Conservation (phyloP, 495 filamentous ascomycete species). For the Chaetomium fimeti region DNA sequence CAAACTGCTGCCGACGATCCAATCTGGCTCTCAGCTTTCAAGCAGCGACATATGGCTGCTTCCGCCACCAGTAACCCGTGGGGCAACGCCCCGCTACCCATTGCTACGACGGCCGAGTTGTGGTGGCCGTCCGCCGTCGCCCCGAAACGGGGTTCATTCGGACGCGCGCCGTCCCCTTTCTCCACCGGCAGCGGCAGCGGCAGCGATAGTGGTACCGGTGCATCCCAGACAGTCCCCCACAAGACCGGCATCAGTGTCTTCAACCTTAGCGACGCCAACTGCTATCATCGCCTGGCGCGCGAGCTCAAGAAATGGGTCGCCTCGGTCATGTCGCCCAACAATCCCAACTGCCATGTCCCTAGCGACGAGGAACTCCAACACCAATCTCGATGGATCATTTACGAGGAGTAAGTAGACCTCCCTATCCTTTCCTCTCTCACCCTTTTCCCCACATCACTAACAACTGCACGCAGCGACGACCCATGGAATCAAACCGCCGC, state of each 20-base stretch:
- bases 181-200: neutral
- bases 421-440: neutral
- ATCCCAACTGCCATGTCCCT: conserved; percentile 53
- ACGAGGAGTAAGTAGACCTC: conserved; percentile 48
- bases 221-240: neutral
- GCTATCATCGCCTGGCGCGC: conserved; percentile 49
- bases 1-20: conserved; percentile 69
- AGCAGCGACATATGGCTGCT: conserved; percentile 35
- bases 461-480: conserved; percentile 52
- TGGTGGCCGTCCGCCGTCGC: neutral
- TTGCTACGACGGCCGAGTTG: neutral
- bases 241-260: conserved; percentile 14
- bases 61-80: conserved; percentile 8
- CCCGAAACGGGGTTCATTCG: neutral
- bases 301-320: conserved; percentile 51
- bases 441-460: neutral
- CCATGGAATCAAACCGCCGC: conserved; percentile 74
- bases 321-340: conserved; percentile 51
- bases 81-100: neutral
- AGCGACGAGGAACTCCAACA: conserved; percentile 54
- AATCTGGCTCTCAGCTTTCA: conserved; percentile 55
- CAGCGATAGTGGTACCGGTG: conserved; percentile 3
- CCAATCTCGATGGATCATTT: conserved; percentile 57
- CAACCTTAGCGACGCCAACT: conserved; percentile 55
- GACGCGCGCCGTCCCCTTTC: neutral